Conservation (phyloP, 192 early-diverging fungal genomes). For the Diversispora eburnea region DNA sequence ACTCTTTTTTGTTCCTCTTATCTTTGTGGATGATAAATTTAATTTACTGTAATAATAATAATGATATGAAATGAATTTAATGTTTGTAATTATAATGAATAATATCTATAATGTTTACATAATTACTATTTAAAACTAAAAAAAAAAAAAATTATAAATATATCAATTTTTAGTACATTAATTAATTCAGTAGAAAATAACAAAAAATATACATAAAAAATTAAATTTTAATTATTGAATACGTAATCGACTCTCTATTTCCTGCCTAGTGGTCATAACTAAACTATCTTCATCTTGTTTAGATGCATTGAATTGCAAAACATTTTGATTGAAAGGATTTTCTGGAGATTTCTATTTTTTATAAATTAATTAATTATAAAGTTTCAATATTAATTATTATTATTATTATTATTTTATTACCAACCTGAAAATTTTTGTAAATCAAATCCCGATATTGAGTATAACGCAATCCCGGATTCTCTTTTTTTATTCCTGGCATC, state of each 20-base stretch:
- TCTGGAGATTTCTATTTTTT: conserved; percentile 63
- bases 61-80: too few species aligned
- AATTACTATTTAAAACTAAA: too few species aligned
- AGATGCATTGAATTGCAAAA: conserved; percentile 70
- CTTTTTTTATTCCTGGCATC: conserved; percentile 67
- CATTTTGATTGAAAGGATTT: conserved; percentile 75
- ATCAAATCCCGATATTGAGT: conserved; percentile 74
- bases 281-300: conserved; percentile 54
- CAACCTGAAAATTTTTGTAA: conserved; percentile 68
- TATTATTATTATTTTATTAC: neutral
- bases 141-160: too few species aligned
- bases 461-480: conserved; percentile 75
- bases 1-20: too few species aligned
- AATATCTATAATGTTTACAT: too few species aligned
- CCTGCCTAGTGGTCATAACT: conserved; percentile 45
- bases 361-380: neutral
- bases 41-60: too few species aligned
- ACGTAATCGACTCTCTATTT: conserved; percentile 50
- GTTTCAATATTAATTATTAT: conserved; percentile 4
- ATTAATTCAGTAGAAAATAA: too few species aligned
- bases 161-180: too few species aligned
- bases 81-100: too few species aligned
- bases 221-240: conserved; percentile 30
- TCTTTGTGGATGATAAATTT: too few species aligned
- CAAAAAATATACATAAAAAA: neutral